Evolutionary conservation across 1,139 yeast species (phyloP).

Genomic region (Magnusiomyces paraingens): DNA sequence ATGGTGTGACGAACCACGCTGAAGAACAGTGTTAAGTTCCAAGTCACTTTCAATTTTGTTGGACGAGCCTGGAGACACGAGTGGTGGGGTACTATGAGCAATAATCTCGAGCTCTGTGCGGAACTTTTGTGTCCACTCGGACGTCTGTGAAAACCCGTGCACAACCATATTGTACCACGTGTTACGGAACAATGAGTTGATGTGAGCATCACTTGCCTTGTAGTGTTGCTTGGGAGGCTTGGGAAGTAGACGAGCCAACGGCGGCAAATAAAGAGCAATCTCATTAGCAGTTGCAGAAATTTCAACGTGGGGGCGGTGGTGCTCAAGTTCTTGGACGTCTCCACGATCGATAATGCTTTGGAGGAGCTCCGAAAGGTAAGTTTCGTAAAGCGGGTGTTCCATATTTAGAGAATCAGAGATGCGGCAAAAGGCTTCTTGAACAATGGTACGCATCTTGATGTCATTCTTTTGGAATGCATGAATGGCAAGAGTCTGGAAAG

Average conservation of each 20-base stretch:
- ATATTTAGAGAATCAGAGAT: conserved; percentile 41
- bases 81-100: conserved; percentile 85
- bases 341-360: conserved; percentile 69
- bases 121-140: conserved; percentile 48
- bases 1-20: conserved; percentile 83
- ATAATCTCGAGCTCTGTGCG: conserved; percentile 52
- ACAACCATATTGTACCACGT: conserved; percentile 93
- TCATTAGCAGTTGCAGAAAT: conserved; percentile 72
- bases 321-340: conserved; percentile 72
- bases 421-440: conserved; percentile 33
- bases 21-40: conserved; percentile 83
- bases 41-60: conserved; percentile 86
- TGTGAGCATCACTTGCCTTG: conserved; percentile 41
- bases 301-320: conserved; percentile 74
- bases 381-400: conserved; percentile 44
- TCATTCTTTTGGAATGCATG: conserved; percentile 12
- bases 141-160: conserved; percentile 71
- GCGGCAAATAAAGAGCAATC: conserved; percentile 60
- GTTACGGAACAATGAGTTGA: conserved; percentile 63
- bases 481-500: conserved; percentile 25
- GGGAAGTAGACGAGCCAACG: conserved; percentile 73
- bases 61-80: conserved; percentile 82
- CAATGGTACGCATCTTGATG: conserved; percentile 38
- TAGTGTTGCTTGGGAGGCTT: conserved; percentile 41
- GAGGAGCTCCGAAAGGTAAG: conserved; percentile 61